Conservation (phyloP, 345 rosid species). For the Sonneratia caseolaris region DNA sequence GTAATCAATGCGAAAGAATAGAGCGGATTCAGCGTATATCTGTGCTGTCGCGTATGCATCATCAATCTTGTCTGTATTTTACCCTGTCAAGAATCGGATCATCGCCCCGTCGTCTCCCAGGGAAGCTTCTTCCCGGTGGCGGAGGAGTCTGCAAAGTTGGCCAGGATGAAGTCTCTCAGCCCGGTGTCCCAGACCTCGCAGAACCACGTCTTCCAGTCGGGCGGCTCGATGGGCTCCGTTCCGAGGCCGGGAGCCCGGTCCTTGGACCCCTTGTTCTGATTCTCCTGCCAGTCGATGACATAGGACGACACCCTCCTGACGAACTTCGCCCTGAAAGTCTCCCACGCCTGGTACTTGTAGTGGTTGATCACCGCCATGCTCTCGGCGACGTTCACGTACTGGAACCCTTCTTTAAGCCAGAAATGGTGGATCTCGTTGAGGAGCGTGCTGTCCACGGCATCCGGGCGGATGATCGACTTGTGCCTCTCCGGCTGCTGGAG, state of each 20-base stretch:
- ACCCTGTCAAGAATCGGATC: background rate
- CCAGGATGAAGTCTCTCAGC: conserved; percentile 63
- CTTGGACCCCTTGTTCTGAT: conserved; percentile 79
- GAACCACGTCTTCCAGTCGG: conserved; percentile 64
- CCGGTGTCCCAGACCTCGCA: conserved; percentile 98
- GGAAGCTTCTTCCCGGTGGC: conserved; percentile 51
- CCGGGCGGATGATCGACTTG: conserved; percentile 70
- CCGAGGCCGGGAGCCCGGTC: conserved; percentile 96
- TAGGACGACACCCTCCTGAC: conserved; percentile 85
- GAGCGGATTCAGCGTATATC: conserved; percentile 5
- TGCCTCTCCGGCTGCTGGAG: conserved; percentile 79
- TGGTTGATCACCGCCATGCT: conserved; percentile 65
- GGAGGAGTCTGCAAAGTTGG: conserved; percentile 64
- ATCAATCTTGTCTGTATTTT: conserved; percentile 1
- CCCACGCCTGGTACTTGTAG: conserved; percentile 98
- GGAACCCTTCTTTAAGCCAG: conserved; percentile 42
- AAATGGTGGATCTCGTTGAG: conserved; percentile 93
- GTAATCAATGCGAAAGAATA: too few relatives aligned
- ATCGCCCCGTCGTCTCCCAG: conserved; percentile 48
- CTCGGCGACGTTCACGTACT: conserved; percentile 54
- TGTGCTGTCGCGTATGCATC: background rate
- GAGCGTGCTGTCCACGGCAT: conserved; percentile 46
- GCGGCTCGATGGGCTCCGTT: conserved; percentile 78
- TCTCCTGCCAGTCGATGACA: conserved; percentile 90
- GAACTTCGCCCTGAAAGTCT: conserved; percentile 78